These are phyloP conservation scores for Aplosporella prunicola DNA, from an alignment of 2,329 filamentous ascomycete species.

Conservation along the genomic window DNA sequence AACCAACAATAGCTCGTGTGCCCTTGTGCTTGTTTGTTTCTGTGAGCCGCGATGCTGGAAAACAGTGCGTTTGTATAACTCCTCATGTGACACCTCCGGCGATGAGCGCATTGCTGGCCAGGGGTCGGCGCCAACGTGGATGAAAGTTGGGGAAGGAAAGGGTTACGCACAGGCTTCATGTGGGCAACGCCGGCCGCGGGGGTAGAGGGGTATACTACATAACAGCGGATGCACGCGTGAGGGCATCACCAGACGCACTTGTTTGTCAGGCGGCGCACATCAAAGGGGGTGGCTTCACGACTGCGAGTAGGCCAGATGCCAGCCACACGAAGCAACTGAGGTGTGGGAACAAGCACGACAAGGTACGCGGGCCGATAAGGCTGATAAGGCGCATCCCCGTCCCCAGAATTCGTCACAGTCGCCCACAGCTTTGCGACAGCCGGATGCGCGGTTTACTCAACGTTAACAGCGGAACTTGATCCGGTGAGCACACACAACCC, in stretches of 20 bases:
- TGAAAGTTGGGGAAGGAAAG: slow-evolving; percentile 1
- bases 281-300: too few species aligned
- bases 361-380: too few species aligned
- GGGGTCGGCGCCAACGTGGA: too few species aligned
- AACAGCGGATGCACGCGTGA: too few species aligned
- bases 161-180: background rate
- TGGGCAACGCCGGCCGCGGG: background rate
- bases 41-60: slow-evolving; percentile 1
- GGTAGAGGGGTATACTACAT: slow-evolving; percentile 2
- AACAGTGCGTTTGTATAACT: too few species aligned
- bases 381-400: background rate
- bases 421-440: slow-evolving; percentile 1
- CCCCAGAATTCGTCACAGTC: slow-evolving; percentile 3
- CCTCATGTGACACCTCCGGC: too few species aligned
- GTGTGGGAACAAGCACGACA: too few species aligned
- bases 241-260: too few species aligned
- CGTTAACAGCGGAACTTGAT: background rate
- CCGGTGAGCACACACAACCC: slow-evolving; percentile 5
- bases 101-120: too few species aligned
- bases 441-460: background rate
- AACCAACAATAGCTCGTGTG: slow-evolving; percentile 5
- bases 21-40: slow-evolving; percentile 7
- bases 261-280: too few species aligned
- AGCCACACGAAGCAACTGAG: too few species aligned
- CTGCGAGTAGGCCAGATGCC: too few species aligned